Evolutionary conservation across 2,329 filamentous ascomycete genomes (phyloP).

Genomic region (Aspergillus uvarum): DNA sequence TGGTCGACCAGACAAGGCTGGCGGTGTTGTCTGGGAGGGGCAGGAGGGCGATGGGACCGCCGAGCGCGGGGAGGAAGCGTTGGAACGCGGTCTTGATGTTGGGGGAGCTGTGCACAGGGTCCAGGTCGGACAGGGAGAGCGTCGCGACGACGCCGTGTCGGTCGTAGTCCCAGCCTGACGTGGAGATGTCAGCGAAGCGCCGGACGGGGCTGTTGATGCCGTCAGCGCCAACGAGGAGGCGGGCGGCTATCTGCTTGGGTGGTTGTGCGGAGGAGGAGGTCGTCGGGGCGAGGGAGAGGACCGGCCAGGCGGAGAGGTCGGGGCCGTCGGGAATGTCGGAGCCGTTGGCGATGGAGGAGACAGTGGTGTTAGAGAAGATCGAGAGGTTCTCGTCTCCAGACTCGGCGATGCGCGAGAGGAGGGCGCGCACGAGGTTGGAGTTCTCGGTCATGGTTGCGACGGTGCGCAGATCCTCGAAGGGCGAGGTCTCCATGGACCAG

Average conservation of each 20-base stretch:
- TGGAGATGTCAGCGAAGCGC: slow-evolving; percentile 80
- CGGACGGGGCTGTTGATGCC: slow-evolving; percentile 93
- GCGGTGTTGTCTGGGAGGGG: slow-evolving; percentile 81
- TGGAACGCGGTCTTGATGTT: slow-evolving; percentile 80
- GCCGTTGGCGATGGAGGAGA: slow-evolving; percentile 77
- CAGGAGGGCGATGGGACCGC: slow-evolving; percentile 83
- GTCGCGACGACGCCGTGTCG: slow-evolving; percentile 91
- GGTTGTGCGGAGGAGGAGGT: slow-evolving; percentile 20
- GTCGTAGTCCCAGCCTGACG: slow-evolving; percentile 88
- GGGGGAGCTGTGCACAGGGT: slow-evolving; percentile 27
- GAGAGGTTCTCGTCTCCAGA: slow-evolving; percentile 61
- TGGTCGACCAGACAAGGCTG: slow-evolving; percentile 93
- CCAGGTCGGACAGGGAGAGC: slow-evolving; percentile 62
- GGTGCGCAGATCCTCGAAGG: slow-evolving; percentile 54
- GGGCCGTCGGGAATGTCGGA: slow-evolving; percentile 63
- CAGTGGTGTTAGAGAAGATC: slow-evolving; percentile 72
- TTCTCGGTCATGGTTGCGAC: slow-evolving; percentile 99
- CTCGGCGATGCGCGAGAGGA: slow-evolving; percentile 70
- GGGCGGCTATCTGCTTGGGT: slow-evolving; percentile 66
- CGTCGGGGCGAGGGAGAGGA: slow-evolving; percentile 69
- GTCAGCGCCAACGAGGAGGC: slow-evolving; percentile 87
- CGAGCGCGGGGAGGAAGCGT: slow-evolving; percentile 78
- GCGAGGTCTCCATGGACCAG: slow-evolving; percentile 55
- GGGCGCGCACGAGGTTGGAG: slow-evolving; percentile 75
- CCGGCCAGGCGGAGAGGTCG: slow-evolving; percentile 83